Percentiles rank a stretch among this genome's conserved stretches.
phyloP scores from a whole-genome alignment of 805 yeast species.

The Millerago galiae region DNA sequence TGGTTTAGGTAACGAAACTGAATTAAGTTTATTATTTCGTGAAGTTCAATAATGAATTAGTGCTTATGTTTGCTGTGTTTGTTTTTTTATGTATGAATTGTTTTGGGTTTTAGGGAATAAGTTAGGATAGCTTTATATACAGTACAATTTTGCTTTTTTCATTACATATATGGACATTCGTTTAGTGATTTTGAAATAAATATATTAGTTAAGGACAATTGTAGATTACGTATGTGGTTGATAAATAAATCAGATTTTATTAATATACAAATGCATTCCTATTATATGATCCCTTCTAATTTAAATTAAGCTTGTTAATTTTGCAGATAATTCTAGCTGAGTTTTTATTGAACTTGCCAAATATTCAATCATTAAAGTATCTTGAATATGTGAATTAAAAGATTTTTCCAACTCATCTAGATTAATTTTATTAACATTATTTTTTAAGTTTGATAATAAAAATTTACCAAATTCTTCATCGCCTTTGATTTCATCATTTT shows the following conservation, averaged over 20 bases:
- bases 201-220: too few species aligned
- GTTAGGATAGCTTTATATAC: neutral
- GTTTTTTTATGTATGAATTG: neutral
- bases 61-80: neutral
- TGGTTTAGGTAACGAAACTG: slow-evolving; percentile 41
- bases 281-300: neutral
- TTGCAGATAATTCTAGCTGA: slow-evolving; percentile 73
- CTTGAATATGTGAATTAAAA: slow-evolving; percentile 70
- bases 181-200: too few species aligned
- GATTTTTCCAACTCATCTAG: slow-evolving; percentile 47
- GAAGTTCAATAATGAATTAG: slow-evolving; percentile 11
- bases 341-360: slow-evolving; percentile 79
- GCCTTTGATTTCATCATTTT: slow-evolving; percentile 37
- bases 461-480: slow-evolving; percentile 60
- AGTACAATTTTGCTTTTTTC: too few species aligned
- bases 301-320: slow-evolving; percentile 52
- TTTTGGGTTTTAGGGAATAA: neutral
- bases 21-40: slow-evolving; percentile 31
- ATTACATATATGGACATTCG: too few species aligned
- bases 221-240: too few species aligned
- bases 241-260: neutral
- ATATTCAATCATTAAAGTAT: slow-evolving; percentile 74
- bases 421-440: slow-evolving; percentile 40
- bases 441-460: slow-evolving; percentile 50
- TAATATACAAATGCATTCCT: neutral